Percentiles rank a stretch among this genome's conserved stretches.
Conservation (phyloP, 768 basidiomycete genomes). For the Phallus indusiatus region DNA sequence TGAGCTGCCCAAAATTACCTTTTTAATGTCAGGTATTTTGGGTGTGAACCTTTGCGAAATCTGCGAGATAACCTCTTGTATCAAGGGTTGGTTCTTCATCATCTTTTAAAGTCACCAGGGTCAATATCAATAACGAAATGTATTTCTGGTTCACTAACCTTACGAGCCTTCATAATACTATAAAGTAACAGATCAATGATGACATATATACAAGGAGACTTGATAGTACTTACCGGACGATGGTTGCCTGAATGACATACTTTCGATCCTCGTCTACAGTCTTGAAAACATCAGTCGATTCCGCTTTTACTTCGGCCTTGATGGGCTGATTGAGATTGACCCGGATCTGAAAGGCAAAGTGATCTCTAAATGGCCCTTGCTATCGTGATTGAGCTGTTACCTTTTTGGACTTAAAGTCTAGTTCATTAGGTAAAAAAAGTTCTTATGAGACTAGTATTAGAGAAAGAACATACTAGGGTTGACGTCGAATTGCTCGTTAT, state of each 20-base stretch:
- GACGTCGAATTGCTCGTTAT: conserved; percentile 82
- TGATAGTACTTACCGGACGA: conserved; percentile 52
- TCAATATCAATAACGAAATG: background rate
- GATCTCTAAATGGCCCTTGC: background rate
- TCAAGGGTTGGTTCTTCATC: conserved; percentile 87
- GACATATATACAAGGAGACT: conserved; percentile 18
- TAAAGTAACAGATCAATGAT: conserved; percentile 10
- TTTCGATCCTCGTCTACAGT: conserved; percentile 96
- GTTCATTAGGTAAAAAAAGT: background rate
- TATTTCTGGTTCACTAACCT: conserved; percentile 22
- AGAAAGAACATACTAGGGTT: conserved; percentile 52
- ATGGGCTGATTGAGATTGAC: conserved; percentile 88
- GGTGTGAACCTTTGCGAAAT: conserved; percentile 84
- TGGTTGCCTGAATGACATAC: conserved; percentile 91
- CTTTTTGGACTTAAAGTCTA: conserved; percentile 25
- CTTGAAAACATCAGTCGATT: conserved; percentile 82
- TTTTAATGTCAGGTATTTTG: conserved; percentile 94
- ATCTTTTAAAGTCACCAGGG: conserved; percentile 27
- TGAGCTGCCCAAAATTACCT: conserved; percentile 35
- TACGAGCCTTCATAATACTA: conserved; percentile 92
- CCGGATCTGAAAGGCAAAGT: conserved; percentile 46
- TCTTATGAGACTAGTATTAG: background rate
- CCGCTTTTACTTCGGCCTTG: conserved; percentile 90
- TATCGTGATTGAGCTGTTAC: conserved; percentile 1
- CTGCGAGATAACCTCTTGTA: conserved; percentile 85